Evolutionary conservation across 2,329 filamentous ascomycete genomes (phyloP), one percentile per base, ranked within the genome.

Genomic region (Aspergillus ruber): DNA sequence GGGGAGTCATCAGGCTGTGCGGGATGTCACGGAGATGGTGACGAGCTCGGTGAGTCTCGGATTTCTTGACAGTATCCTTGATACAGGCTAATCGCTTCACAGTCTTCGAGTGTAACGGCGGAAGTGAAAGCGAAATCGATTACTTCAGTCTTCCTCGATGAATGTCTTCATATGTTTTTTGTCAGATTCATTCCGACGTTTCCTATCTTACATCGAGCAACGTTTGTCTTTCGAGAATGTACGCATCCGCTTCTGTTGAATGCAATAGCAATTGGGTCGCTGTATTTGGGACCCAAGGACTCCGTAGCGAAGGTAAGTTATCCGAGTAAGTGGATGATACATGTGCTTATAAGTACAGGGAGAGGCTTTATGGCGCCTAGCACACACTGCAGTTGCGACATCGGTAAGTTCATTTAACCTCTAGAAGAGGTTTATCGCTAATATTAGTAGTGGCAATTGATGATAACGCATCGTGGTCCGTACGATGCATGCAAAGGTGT

Each of bases 81-180:
- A n/a, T n/a, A n/a, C n/a, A n/a, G n/a, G n/a, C n/a, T n/a, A n/a
- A n/a, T n/a, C n/a, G n/a, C n/a, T n/a, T n/a, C n/a, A n/a, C n/a
- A n/a, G 70, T 73, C 70, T 8, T 71, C 67, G 1, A 71, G 65
- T 42, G 64, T 74, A 7, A 73, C 71, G 4, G 69, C 70, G n/a
- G 71, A 68, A 10, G 66, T 72, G 12, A 70, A 73, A 51, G 63
- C 67, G 17, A 71, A 62, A 1, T 71, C 68, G 2, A 65, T 74
- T 15, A 74, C 68, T 17, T 74, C 72, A 0, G 68, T 72, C 17
- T 74, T 74, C 33, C 58, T 74, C 6, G 71, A 74, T 45, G 69
- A 71, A 51, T 73, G 71, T 51, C 54, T 74, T 13, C 72, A 74
- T 48, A 73, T 74, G 69, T 74, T 74, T 56, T 74, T 74, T 46